phyloP scores from a whole-genome alignment of 495 filamentous ascomycete genomes.

The Aspergillus cavernicola region DNA sequence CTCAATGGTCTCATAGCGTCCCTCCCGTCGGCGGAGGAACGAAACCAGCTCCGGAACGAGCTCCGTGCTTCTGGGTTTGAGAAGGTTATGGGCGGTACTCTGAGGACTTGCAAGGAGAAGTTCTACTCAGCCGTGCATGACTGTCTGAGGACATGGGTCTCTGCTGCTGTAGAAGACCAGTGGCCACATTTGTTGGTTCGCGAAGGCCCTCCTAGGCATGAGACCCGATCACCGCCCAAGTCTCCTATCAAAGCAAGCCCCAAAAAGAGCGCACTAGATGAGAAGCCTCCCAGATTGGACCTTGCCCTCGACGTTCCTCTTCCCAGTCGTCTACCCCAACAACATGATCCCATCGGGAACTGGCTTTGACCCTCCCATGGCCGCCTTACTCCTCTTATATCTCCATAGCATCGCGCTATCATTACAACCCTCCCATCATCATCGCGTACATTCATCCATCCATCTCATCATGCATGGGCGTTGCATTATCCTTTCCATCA shows the following conservation, averaged over 20 bases:
- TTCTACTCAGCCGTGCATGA: slow-evolving; percentile 91
- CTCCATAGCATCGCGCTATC: neutral
- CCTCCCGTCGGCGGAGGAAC: slow-evolving; percentile 64
- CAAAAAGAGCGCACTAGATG: slow-evolving; percentile 37
- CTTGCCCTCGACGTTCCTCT: slow-evolving; percentile 33
- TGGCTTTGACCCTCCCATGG: slow-evolving; percentile 39
- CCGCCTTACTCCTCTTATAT: no score
- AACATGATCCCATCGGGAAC: slow-evolving; percentile 29
- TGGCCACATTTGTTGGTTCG: slow-evolving; percentile 78
- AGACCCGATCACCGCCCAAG: slow-evolving; percentile 39
- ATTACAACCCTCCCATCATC: neutral
- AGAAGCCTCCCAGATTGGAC: slow-evolving; percentile 41
- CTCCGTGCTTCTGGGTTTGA: slow-evolving; percentile 86
- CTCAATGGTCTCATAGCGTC: slow-evolving; percentile 89
- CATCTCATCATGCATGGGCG: slow-evolving; percentile 28
- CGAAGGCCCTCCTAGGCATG: slow-evolving; percentile 56
- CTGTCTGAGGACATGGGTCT: slow-evolving; percentile 83
- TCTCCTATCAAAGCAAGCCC: slow-evolving; percentile 41
- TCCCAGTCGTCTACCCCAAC: slow-evolving; percentile 17
- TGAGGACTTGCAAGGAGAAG: slow-evolving; percentile 95
- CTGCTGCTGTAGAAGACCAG: slow-evolving; percentile 77
- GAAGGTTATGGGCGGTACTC: slow-evolving; percentile 75
- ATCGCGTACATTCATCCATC: neutral
- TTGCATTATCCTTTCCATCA: slow-evolving; percentile 13
- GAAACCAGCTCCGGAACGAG: slow-evolving; percentile 73